Conservation (phyloP, 2,329 filamentous ascomycete species). For the Cordyceps cicadae region DNA sequence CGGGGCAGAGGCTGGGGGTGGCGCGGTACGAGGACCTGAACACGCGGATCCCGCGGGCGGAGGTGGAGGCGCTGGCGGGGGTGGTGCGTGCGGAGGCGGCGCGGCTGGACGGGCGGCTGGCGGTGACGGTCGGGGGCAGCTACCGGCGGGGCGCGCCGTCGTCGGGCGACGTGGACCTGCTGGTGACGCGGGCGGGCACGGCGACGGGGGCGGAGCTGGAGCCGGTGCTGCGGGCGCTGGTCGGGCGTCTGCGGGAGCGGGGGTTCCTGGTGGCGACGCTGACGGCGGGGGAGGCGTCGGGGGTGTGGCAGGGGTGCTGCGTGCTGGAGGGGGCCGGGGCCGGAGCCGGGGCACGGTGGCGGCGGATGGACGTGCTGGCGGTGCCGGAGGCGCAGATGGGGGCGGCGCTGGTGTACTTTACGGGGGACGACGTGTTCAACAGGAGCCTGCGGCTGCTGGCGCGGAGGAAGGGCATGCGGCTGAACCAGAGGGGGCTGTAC, state of each 20-base stretch:
- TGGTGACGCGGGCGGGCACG: slow-evolving; percentile 64
- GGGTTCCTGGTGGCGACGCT: slow-evolving; percentile 65
- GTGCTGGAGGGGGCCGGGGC: slow-evolving; percentile 50
- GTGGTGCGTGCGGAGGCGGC: slow-evolving; percentile 54
- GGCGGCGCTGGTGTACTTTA: slow-evolving; percentile 88
- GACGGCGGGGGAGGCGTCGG: slow-evolving; percentile 51
- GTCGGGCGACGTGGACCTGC: slow-evolving; percentile 77
- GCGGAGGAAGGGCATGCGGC: slow-evolving; percentile 68
- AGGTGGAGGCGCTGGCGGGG: slow-evolving; percentile 62
- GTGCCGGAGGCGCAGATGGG: slow-evolving; percentile 74
- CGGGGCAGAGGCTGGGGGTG: slow-evolving; percentile 66
- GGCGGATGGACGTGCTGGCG: slow-evolving; percentile 75
- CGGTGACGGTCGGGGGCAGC: slow-evolving; percentile 72
- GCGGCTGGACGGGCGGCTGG: slow-evolving; percentile 52
- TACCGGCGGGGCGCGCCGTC: slow-evolving; percentile 70
- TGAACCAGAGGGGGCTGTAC: slow-evolving; percentile 80
- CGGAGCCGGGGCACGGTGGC: slow-evolving; percentile 53
- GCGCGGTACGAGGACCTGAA: slow-evolving; percentile 75
- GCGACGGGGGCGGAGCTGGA: slow-evolving; percentile 46
- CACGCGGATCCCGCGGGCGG: slow-evolving; percentile 64
- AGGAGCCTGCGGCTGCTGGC: slow-evolving; percentile 74
- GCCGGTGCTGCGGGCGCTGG: slow-evolving; percentile 53
- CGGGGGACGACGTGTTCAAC: slow-evolving; percentile 92
- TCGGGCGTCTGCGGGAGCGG: slow-evolving; percentile 49
- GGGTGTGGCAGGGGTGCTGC: slow-evolving; percentile 83